These are phyloP conservation scores for Durusdinium trenchii DNA, from an alignment of 73 alveolate species.

Conservation along the genomic window DNA sequence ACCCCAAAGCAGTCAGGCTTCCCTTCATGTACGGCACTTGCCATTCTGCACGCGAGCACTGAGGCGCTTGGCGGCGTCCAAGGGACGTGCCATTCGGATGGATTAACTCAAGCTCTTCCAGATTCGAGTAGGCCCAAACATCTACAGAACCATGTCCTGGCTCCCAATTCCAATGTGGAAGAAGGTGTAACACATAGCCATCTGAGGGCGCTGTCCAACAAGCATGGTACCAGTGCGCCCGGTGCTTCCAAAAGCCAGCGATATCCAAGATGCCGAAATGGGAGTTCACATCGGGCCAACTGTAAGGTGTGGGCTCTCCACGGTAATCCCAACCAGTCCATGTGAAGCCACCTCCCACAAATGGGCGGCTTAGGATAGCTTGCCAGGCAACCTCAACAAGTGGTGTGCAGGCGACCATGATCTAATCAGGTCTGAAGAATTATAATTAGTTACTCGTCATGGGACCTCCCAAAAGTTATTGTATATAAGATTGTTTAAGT, in stretches of 20 bases:
- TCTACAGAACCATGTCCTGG: background rate
- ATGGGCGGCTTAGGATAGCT: constrained; percentile 59
- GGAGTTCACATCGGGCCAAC: constrained; percentile 80
- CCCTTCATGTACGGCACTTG: background rate
- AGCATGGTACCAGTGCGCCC: constrained; percentile 29
- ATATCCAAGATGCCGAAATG: constrained; percentile 74
- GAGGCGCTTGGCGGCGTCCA: background rate
- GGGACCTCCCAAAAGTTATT: too few relatives aligned
- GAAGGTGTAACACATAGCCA: constrained; percentile 23
- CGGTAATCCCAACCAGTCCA: constrained; percentile 95
- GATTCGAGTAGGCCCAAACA: constrained; percentile 77
- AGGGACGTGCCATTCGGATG: constrained; percentile 83
- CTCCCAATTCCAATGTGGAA: constrained; percentile 90
- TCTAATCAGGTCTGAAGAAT: too few relatives aligned
- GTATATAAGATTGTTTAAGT: too few relatives aligned
- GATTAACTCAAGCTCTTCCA: constrained; percentile 61
- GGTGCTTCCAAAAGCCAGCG: constrained; percentile 70
- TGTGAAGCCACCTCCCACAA: constrained; percentile 81
- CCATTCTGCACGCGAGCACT: constrained; percentile 78
- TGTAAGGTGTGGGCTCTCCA: constrained; percentile 93
- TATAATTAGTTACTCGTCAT: too few relatives aligned
- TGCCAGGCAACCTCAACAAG: constrained; percentile 72
- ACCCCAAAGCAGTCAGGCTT: background rate
- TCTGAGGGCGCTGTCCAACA: background rate
- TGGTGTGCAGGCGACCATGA: background rate